These are phyloP conservation scores for Chrysopogon serrulatus DNA, from an alignment of 176 grass and related monocot species.

Conservation along the genomic window DNA sequence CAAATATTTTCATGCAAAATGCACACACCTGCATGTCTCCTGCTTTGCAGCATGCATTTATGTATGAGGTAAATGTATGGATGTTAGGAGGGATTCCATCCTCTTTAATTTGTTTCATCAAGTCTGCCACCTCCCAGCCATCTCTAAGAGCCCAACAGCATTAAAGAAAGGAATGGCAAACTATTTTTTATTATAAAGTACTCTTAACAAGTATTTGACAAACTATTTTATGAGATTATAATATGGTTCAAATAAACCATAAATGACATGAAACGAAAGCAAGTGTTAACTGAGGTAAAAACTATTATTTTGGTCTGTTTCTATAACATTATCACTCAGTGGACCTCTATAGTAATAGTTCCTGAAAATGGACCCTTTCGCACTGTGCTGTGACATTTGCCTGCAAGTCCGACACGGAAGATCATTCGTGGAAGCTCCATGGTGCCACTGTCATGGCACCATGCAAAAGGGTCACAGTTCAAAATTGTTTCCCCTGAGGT, in stretches of 20 bases:
- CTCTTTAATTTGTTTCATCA: constrained; percentile 92
- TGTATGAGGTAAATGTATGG: constrained; percentile 92
- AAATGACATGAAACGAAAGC: background rate
- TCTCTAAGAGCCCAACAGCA: constrained; percentile 91
- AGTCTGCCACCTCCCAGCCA: constrained; percentile 87
- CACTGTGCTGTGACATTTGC: background rate
- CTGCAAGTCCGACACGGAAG: background rate
- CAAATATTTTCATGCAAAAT: background rate
- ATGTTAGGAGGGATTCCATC: constrained; percentile 80
- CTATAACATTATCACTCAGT: background rate
- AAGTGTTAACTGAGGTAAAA: background rate
- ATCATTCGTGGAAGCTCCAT: background rate
- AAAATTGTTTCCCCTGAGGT: background rate
- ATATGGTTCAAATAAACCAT: background rate
- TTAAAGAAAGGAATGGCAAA: constrained; percentile 9
- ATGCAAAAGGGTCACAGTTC: background rate
- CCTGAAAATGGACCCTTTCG: background rate
- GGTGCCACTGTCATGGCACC: background rate
- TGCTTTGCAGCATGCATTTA: constrained; percentile 90
- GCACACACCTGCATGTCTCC: constrained; percentile 78
- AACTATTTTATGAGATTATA: constrained; percentile 3
- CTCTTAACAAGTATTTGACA: background rate
- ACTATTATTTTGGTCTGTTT: background rate
- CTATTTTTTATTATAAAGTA: background rate
- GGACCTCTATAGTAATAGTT: background rate